Evolutionary conservation across 805 yeast species (phyloP), one percentile per base, ranked within the genome.

Genomic region (Kluyveromyces starmeri): DNA sequence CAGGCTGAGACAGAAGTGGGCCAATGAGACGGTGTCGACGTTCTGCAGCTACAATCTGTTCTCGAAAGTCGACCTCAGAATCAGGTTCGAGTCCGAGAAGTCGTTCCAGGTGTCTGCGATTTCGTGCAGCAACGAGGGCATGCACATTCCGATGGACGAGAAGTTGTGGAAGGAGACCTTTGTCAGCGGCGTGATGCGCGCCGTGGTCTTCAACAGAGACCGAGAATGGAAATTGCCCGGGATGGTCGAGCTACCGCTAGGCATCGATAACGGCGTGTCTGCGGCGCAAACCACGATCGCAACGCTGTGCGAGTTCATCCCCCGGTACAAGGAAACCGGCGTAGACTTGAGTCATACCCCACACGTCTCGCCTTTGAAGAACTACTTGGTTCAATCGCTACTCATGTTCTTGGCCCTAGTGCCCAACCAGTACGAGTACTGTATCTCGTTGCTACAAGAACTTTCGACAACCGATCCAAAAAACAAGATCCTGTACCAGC

Each of bases 41-140:
- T 75, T 67, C 43, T 79, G 85, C 54, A 58, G 77, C 11, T 84
- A 76, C 61, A 88, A 92, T 55, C 68, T 79, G 13, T 83, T 92
- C 48, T 63, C 75, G 24, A 70, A 69, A 36, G 70, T 79, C 4
- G 98, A 89, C 54, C 61, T 88, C 25, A 66, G 96, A 14, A 74
- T 85, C 46, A 54, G 75, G 48, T 69, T 73, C 8, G 56, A 57
- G 12, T 36, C 59, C 0, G 55, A 60, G 4, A 53, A 51, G 3
- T 38, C 48, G 41, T 65, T 35, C 32, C 63, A 48, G 43, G 31
- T 58, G 2, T 53, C 41, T 12, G 52, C 50, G 9, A 22, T 33
- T 7, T 69, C 65, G 36, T 54, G 56, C 34, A 34, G 30, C 28
- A 37, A 41, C 16, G 48, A 60, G 2, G 57, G 50, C 30, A 64